These are phyloP conservation scores for Ustilago bromivora DNA, from an alignment of 1,284 basidiomycete species.

Conservation along the genomic window DNA sequence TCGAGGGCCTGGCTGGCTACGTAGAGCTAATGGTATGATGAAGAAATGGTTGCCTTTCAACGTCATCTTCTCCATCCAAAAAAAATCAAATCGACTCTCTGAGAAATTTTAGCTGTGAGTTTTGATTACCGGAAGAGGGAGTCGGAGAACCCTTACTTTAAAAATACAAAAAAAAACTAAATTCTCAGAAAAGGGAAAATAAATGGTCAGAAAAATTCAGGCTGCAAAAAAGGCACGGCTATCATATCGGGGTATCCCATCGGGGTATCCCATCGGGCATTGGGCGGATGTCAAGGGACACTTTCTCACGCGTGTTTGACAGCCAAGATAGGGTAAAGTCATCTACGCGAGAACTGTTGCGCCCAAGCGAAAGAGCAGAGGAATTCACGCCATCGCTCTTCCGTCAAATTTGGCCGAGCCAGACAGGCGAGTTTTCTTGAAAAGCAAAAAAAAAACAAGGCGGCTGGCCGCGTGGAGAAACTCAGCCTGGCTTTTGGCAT, in stretches of 20 bases:
- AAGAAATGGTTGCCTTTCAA: background rate
- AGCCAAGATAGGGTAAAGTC: background rate
- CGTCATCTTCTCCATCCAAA: background rate
- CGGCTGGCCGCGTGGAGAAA: background rate
- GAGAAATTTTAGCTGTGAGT: background rate
- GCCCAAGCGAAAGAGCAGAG: background rate
- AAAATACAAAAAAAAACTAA: background rate
- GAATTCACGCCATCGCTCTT: too few species aligned
- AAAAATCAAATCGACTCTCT: background rate
- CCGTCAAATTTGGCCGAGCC: too few species aligned
- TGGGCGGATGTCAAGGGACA: background rate
- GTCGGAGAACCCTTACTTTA: background rate
- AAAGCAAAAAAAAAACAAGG: background rate
- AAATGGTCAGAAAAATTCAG: background rate
- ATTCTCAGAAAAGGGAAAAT: background rate
- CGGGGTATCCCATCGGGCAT: background rate
- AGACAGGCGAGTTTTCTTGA: too few species aligned
- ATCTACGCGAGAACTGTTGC: background rate
- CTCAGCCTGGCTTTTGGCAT: background rate
- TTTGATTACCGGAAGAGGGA: background rate
- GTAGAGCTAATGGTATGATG: background rate
- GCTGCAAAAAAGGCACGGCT: background rate
- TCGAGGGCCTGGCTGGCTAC: background rate
- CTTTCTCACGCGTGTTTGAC: slow-evolving; percentile 1
- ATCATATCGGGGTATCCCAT: background rate